These are phyloP conservation scores for Peniophora sp. DNA, from an alignment of 1,284 basidiomycete species.

Conservation along the genomic window DNA sequence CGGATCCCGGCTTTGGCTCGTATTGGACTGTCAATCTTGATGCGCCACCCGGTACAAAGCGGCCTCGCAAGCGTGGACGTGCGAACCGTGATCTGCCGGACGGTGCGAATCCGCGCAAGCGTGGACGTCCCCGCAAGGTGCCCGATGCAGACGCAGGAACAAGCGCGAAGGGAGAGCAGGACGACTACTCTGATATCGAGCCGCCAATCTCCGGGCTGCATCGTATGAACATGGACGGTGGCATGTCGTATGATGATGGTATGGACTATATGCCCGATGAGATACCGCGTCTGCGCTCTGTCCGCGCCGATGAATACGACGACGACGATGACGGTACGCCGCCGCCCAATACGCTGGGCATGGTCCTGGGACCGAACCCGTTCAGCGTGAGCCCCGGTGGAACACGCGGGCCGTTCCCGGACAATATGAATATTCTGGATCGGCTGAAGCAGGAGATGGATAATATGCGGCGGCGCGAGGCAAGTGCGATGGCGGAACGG, in stretches of 20 bases:
- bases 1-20: conserved; percentile 76
- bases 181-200: conserved; percentile 17
- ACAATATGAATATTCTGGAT: conserved; percentile 25
- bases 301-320: conserved; percentile 14
- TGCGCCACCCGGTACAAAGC: conserved; percentile 74
- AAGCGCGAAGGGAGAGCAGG: conserved; percentile 8
- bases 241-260: too few species aligned
- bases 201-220: background rate
- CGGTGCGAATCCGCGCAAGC: conserved; percentile 21
- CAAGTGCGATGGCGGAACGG: conserved; percentile 55
- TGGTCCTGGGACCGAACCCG: conserved; percentile 13
- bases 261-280: conserved; percentile 3
- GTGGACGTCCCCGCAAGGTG: conserved; percentile 40
- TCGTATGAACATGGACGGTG: too few species aligned
- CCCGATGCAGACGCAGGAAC: conserved; percentile 1
- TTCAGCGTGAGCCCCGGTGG: conserved; percentile 1
- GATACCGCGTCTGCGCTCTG: conserved; percentile 12
- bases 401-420: background rate
- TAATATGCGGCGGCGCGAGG: conserved; percentile 50
- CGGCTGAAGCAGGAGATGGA: conserved; percentile 56
- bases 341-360: conserved; percentile 22
- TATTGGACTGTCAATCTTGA: conserved; percentile 78
- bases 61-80: conserved; percentile 71
- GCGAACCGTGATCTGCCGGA: conserved; percentile 37
- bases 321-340: conserved; percentile 22